Conservation (phyloP, 2,329 filamentous ascomycete genomes). For the Pseudogymnoascus sp. region DNA sequence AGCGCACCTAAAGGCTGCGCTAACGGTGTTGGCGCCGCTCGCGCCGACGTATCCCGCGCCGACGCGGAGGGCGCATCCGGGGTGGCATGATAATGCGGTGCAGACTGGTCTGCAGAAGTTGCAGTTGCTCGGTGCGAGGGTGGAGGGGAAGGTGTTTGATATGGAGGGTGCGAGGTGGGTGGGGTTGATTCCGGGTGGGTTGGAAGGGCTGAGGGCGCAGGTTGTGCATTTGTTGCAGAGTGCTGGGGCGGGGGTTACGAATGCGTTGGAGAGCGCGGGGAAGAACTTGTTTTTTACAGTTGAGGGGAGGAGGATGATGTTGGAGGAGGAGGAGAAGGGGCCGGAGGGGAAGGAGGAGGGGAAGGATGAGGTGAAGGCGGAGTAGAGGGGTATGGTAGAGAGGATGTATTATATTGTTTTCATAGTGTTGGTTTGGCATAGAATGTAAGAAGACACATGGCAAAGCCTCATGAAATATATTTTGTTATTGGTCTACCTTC, state of each 20-base stretch:
- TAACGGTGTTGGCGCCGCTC: conserved; percentile 68
- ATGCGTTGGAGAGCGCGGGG: conserved; percentile 67
- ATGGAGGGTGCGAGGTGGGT: conserved; percentile 49
- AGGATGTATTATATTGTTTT: conserved; percentile 10
- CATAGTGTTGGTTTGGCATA: conserved; percentile 5
- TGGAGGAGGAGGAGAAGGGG: conserved; percentile 59
- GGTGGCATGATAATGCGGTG: conserved; percentile 70
- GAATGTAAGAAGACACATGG: conserved; percentile 4
- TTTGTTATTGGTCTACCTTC: background rate
- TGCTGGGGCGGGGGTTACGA: conserved; percentile 68
- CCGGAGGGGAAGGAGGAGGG: conserved; percentile 10
- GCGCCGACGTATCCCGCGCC: conserved; percentile 69
- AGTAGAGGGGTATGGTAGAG: conserved; percentile 12
- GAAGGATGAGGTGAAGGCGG: conserved; percentile 17
- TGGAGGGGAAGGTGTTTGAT: conserved; percentile 57
- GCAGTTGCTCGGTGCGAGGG: conserved; percentile 72
- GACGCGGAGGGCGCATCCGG: conserved; percentile 63
- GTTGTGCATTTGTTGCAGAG: conserved; percentile 74
- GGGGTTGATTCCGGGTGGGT: conserved; percentile 68
- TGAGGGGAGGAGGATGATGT: conserved; percentile 68
- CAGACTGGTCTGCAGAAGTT: conserved; percentile 82
- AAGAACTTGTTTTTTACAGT: conserved; percentile 82
- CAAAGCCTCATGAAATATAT: conserved; percentile 4
- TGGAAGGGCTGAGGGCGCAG: conserved; percentile 73
- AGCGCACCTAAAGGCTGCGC: conserved; percentile 69